These are phyloP conservation scores for Bidens hawaiensis DNA, from an alignment of 140 eudicot species.

Conservation along the genomic window DNA sequence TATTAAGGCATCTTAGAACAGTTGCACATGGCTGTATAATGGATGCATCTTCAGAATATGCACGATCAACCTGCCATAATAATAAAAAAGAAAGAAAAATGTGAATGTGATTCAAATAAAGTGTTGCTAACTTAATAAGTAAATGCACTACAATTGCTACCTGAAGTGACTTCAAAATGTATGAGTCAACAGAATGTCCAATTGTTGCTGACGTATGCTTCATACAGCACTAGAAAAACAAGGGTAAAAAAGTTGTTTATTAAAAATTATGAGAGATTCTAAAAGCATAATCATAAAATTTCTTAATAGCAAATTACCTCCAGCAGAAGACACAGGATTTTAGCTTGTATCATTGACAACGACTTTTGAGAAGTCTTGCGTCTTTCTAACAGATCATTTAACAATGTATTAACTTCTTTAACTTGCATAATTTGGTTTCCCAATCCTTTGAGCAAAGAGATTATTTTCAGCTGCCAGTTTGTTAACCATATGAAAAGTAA, in stretches of 20 bases:
- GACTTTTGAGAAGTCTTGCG: slow-evolving; percentile 30
- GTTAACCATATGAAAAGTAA: slow-evolving; percentile 16
- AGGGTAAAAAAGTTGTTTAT: background rate
- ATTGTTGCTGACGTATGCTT: slow-evolving; percentile 38
- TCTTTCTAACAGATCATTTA: slow-evolving; percentile 54
- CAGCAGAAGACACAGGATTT: slow-evolving; percentile 64
- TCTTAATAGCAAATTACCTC: slow-evolving; percentile 45
- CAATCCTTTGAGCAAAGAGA: slow-evolving; percentile 68
- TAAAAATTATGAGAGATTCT: background rate
- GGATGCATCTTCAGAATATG: slow-evolving; percentile 50
- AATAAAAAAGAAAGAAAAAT: background rate
- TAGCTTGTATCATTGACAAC: slow-evolving; percentile 56
- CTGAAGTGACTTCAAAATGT: slow-evolving; percentile 61
- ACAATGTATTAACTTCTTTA: slow-evolving; percentile 46
- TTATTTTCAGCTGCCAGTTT: slow-evolving; percentile 53
- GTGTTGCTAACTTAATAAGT: background rate
- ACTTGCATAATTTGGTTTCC: slow-evolving; percentile 57
- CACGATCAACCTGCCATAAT: slow-evolving; percentile 41
- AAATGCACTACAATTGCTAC: slow-evolving; percentile 25
- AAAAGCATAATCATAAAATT: background rate
- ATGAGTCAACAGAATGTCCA: slow-evolving; percentile 34
- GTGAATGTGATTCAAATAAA: background rate
- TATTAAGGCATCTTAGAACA: slow-evolving; percentile 49
- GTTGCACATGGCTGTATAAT: slow-evolving; percentile 71
- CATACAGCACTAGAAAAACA: slow-evolving; percentile 44